Percentiles rank a stretch among this genome's conserved stretches.
Evolutionary conservation across 768 basidiomycete species (phyloP).

Genomic region (Stropharia rugosoannulata): DNA sequence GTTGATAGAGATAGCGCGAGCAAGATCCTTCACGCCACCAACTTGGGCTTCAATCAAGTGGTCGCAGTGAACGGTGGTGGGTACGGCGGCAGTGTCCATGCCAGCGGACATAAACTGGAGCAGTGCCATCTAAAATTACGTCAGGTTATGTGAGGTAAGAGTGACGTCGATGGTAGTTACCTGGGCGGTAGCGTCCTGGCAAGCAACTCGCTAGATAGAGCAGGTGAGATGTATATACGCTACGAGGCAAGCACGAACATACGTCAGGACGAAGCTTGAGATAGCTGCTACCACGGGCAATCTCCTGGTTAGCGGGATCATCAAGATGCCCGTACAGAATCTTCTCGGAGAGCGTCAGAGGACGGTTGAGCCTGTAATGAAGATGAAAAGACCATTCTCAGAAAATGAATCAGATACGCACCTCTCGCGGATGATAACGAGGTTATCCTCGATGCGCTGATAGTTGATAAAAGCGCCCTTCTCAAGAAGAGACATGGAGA

Average conservation of each 20-base stretch:
- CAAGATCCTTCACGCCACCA: slow-evolving; percentile 92
- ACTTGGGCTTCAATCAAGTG: slow-evolving; percentile 98
- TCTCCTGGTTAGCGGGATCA: slow-evolving; percentile 88
- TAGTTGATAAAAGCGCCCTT: slow-evolving; percentile 87
- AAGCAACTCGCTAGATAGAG: slow-evolving; percentile 70
- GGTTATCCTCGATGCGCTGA: slow-evolving; percentile 97
- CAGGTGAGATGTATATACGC: slow-evolving; percentile 3
- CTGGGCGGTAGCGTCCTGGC: slow-evolving; percentile 90
- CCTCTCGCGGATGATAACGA: slow-evolving; percentile 84
- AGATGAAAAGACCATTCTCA: slow-evolving; percentile 3
- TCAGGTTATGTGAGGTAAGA: slow-evolving; percentile 22
- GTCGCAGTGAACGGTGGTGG: slow-evolving; percentile 98
- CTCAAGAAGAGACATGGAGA: slow-evolving; percentile 85
- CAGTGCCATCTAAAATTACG: slow-evolving; percentile 85
- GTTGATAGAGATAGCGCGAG: slow-evolving; percentile 89
- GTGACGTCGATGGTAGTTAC: slow-evolving; percentile 35
- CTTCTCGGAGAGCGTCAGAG: slow-evolving; percentile 94
- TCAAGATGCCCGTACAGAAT: slow-evolving; percentile 98
- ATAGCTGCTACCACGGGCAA: slow-evolving; percentile 90
- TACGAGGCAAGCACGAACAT: slow-evolving; percentile 31
- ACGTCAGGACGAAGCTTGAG: slow-evolving; percentile 98
- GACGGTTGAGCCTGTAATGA: slow-evolving; percentile 70
- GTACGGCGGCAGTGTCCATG: slow-evolving; percentile 96
- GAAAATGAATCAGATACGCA: slow-evolving; percentile 24
- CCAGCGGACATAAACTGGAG: slow-evolving; percentile 99